A percentile compares a stretch with the other conserved stretches of the same genome.
These are phyloP conservation scores for Candida corydali DNA, from an alignment of 805 yeast species.

Conservation along the genomic window DNA sequence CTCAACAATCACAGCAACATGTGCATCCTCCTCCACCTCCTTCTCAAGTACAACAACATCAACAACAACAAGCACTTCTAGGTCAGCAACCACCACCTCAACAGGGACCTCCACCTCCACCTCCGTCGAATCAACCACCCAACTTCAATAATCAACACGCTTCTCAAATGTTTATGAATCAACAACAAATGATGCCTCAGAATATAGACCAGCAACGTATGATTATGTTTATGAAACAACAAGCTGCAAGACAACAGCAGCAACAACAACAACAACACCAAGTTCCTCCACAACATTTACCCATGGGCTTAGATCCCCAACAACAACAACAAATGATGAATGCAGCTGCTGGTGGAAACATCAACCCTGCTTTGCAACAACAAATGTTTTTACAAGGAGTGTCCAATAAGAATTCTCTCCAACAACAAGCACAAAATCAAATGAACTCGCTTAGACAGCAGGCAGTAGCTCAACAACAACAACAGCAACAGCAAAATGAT, in stretches of 20 bases:
- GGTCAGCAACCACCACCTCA: too few relatives aligned
- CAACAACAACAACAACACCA: slow-evolving; percentile 7
- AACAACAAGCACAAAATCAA: slow-evolving; percentile 47
- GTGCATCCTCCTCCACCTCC: slow-evolving; percentile 6
- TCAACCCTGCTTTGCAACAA: slow-evolving; percentile 20
- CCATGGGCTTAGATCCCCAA: slow-evolving; percentile 12
- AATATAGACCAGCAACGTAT: slow-evolving; percentile 9
- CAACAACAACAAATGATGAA: slow-evolving; percentile 16
- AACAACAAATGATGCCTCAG: slow-evolving; percentile 5
- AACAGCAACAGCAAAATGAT: slow-evolving; percentile 14
- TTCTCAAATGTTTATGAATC: slow-evolving; percentile 7
- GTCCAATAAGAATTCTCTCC: slow-evolving; percentile 24
- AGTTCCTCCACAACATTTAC: slow-evolving; percentile 5
- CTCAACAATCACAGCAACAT: slow-evolving; percentile 15
- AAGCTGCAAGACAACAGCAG: slow-evolving; percentile 7
- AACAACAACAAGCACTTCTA: too few relatives aligned
- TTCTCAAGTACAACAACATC: neutral
- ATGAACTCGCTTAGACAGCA: slow-evolving; percentile 49
- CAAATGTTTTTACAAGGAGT: slow-evolving; percentile 23
- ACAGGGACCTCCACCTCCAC: too few relatives aligned
- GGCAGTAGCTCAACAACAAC: slow-evolving; percentile 27
- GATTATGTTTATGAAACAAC: slow-evolving; percentile 8
- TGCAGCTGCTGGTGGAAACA: slow-evolving; percentile 6
- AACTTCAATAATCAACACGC: slow-evolving; percentile 4
- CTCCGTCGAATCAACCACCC: slow-evolving; percentile 4